Base-by-base conservation (phyloP, 2,329 filamentous ascomycete species). In the Diaporthe sp. region DNA sequence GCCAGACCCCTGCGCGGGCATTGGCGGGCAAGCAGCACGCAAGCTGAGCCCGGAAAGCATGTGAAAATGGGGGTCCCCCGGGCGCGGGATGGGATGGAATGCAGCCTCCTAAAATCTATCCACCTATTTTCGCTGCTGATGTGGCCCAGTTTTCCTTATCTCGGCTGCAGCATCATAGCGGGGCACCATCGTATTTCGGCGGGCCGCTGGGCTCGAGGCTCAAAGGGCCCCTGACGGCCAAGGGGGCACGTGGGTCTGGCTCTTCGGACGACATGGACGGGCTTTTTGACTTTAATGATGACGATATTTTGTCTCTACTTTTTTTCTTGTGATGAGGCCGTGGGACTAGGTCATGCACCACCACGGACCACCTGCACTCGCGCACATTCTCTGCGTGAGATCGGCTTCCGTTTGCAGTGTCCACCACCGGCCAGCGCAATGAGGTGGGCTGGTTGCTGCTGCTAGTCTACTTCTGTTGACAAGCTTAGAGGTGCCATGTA, bases 131-230 rank as follows among this genome's bases (percentile, higher is more conserved):
- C 28, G 17, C 67, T 15, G 49, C 31, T 46, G 53, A 37, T 49
- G 62, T 37, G 57, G 44, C 44, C 44, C 70, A 62, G 53, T 19
- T 46, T 65, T 13, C 59, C 61, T 72, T 73, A 73, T 73, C 71
- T 65, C 46, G 58, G 58, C 71, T 55, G 46, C 61, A n/a, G 70
- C 71, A 61, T 65, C 71, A 73, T 73, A 73, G 71, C 71, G 71
- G 71, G 71, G 71, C 71, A 37, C 65, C 65, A 69, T 55, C 49
- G 65, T 55, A 55, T 69, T 69, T 55, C 49, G 19, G 65, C 65
- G 65, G 65, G 46, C 65, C 65, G 49, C 65, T n/a, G 19, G 46
- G n/a, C 44, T 28, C 58, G 46, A 53, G 58, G 9, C 70, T 53
- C 57, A 55, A 53, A 51, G 46, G 37, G 44, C 42, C 59, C 57